Evolutionary conservation across 2,329 filamentous ascomycete genomes (phyloP), one percentile per base, ranked within the genome.

Genomic region (Neocucurbitaria cava): DNA sequence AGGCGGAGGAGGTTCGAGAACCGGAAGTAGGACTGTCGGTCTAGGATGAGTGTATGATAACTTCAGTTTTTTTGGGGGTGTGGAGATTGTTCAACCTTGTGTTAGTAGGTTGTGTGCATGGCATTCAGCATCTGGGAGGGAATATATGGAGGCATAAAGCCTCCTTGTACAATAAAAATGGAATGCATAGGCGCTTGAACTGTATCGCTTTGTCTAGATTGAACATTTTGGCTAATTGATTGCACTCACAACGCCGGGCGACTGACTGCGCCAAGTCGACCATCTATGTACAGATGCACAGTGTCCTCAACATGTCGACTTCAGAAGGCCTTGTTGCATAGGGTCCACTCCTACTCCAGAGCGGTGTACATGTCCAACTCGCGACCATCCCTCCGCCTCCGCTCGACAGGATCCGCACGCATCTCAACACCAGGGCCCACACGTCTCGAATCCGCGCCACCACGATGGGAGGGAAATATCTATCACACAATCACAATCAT

Each of bases 361-460:
- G 87, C 85, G 15, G 89, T 85, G 63, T 89, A 82, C 69, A 89
- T 87, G 54, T 87, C 81, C 68, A 94, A 68, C 64, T 85, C 83
- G 66, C 82, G 78, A 35, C 78, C 78, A 55, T 76, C 76, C 64
- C 80, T 78, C 65, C 82, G 74, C 70, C 83, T 78, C 59, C 82
- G 78, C 72, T 82, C 82, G 54, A 84, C 78, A 39, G 86, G 84
- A 69, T 87, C 83, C 50, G 93, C 86, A 68, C 87, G 83, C 61
- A 93, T 83, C 76, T 96, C 92, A 59, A 97, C 87, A 11, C 93
- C 92, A 3, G 92, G 91, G 0, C 92, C 92, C 47, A 93, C 84
- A 28, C 89, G 76, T 58, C 89, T 85, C 43, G 83, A 79, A 68
- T 64, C 65, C n/a, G 82, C 46, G 10, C 56, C 33, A 4, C 42